These are phyloP conservation scores for Bremia lactucae DNA, from an alignment of 352 stramenopile species.

Conservation along the genomic window DNA sequence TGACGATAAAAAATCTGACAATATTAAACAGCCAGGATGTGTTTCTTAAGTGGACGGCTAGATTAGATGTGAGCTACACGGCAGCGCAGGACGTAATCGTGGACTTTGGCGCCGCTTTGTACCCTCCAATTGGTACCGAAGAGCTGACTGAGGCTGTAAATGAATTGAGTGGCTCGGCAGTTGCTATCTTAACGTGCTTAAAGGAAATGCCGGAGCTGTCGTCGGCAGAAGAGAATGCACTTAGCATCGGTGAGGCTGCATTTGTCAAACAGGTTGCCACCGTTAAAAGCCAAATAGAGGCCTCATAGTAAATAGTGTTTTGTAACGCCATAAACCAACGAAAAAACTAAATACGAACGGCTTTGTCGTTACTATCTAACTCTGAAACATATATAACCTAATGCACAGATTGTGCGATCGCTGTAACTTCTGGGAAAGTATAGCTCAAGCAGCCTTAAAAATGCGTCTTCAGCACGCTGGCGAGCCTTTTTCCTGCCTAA, in stretches of 20 bases:
- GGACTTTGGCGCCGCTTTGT: constrained; percentile 73
- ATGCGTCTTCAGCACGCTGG: no score
- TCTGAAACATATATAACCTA: no score
- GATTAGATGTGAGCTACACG: constrained; percentile 53
- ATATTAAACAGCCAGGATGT: constrained; percentile 43
- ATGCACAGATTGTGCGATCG: no score
- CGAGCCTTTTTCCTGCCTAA: no score
- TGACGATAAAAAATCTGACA: constrained; percentile 67
- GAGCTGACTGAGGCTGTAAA: constrained; percentile 35
- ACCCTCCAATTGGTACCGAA: constrained; percentile 58
- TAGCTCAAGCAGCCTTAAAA: no score
- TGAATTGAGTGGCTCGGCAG: constrained; percentile 22
- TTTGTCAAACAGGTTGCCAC: constrained; percentile 44
- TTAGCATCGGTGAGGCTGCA: constrained; percentile 33
- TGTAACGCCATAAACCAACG: no score
- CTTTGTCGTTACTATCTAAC: no score
- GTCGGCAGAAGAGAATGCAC: constrained; percentile 22
- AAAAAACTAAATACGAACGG: background rate
- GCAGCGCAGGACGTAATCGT: constrained; percentile 56
- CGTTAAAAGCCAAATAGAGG: constrained; percentile 52
- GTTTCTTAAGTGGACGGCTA: constrained; percentile 61
- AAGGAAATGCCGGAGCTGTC: constrained; percentile 40
- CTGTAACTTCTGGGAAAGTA: no score
- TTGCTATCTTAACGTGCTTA: constrained; percentile 35
- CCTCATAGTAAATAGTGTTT: constrained; percentile 30